Conservation (phyloP, 2,329 filamentous ascomycete species). For the Grosmannia clavigera region DNA sequence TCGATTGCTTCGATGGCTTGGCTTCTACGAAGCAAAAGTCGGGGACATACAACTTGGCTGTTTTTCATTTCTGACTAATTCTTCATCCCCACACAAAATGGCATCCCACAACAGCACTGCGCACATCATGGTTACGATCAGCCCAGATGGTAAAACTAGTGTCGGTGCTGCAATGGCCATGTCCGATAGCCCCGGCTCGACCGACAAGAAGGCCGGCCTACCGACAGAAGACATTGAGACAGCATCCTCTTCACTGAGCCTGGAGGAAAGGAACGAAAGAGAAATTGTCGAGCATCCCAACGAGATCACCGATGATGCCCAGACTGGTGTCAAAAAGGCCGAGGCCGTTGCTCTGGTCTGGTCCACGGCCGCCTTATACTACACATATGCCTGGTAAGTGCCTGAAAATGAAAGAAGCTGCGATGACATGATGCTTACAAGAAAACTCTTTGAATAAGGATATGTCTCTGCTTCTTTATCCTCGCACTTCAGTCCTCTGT, state of each 20-base stretch:
- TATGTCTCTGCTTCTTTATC: conserved; percentile 25
- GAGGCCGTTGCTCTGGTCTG: conserved; percentile 33
- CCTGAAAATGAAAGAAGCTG: no score
- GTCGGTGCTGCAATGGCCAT: neutral
- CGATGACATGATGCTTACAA: no score
- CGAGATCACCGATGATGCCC: conserved; percentile 14
- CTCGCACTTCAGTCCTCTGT: conserved; percentile 14
- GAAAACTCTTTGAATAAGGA: conserved; percentile 8
- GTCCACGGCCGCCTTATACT: conserved; percentile 25
- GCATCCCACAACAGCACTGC: no score
- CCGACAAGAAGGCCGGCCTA: neutral
- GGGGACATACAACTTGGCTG: no score
- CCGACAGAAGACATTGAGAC: neutral
- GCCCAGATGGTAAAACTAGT: neutral
- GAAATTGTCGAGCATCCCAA: neutral
- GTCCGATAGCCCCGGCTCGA: neutral
- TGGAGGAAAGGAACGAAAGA: neutral
- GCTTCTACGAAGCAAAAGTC: no score
- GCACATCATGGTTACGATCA: neutral
- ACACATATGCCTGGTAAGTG: conserved; percentile 30
- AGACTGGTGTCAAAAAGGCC: conserved; percentile 34
- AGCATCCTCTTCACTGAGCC: neutral
- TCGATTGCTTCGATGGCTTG: no score
- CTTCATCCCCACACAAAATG: no score
- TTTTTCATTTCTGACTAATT: no score